Evolutionary conservation across 176 grass and related monocot genomes (phyloP).

Genomic region (Oryza glumipatula): DNA sequence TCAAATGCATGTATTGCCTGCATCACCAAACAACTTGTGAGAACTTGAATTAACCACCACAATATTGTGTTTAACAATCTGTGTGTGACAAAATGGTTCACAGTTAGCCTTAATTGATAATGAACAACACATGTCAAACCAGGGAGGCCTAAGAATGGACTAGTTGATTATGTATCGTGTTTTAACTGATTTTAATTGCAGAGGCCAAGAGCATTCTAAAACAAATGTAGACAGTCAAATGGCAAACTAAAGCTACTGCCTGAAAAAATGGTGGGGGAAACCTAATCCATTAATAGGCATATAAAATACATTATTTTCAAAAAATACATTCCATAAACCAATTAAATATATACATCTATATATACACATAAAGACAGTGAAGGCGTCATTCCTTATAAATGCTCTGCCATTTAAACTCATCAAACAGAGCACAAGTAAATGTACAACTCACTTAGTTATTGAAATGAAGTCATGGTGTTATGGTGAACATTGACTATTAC

Average conservation of each 20-base stretch:
- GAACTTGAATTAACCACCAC: constrained; percentile 28
- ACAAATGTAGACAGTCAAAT: constrained; percentile 10
- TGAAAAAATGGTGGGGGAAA: no score
- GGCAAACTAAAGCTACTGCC: constrained; percentile 9
- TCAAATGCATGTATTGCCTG: constrained; percentile 68
- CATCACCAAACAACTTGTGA: constrained; percentile 28
- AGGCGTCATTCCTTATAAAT: background rate
- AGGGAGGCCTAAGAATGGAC: background rate
- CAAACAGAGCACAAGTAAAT: background rate
- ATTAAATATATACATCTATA: background rate
- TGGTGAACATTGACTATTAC: background rate
- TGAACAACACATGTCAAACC: background rate
- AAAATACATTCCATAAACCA: background rate
- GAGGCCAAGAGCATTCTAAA: constrained; percentile 9
- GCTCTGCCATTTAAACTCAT: background rate
- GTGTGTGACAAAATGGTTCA: background rate
- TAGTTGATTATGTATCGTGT: background rate
- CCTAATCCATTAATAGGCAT: no score
- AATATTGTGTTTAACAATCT: constrained; percentile 17
- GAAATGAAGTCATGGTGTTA: background rate
- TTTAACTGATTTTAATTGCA: constrained; percentile 21
- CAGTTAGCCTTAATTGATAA: no score
- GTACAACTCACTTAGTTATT: background rate
- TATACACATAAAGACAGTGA: background rate
- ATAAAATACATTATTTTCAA: background rate